Evolutionary conservation across 306 rosid species (phyloP).

Genomic region (Ormosia semicastrata): DNA sequence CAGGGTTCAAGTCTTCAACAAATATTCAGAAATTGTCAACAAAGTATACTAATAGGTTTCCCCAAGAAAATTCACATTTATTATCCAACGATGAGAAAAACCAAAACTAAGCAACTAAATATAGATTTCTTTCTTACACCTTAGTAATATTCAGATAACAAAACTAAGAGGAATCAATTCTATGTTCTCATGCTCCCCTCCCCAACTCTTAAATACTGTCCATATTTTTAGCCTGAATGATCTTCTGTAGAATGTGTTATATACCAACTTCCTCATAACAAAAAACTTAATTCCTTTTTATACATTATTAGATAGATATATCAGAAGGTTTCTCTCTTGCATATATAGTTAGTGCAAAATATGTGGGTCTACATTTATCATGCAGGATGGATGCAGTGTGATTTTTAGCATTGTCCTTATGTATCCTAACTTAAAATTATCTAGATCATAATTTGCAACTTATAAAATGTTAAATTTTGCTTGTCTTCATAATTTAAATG

Average conservation of each 20-base stretch:
- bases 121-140: not conserved
- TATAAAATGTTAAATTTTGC: not conserved
- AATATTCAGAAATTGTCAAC: not conserved
- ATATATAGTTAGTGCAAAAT: not conserved
- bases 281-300: not conserved
- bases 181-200: not conserved
- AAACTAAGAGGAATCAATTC: not conserved
- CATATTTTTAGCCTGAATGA: not conserved
- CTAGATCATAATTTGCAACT: not conserved
- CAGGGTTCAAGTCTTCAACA: not conserved
- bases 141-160: too few relatives aligned
- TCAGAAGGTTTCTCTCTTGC: not conserved
- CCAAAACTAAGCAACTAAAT: not conserved
- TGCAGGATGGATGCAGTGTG: not conserved
- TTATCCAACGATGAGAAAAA: not conserved
- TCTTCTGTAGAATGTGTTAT: constrained; percentile 1
- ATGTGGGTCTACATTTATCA: not conserved
- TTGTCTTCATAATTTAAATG: not conserved
- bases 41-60: not conserved
- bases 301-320: not conserved
- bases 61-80: not conserved
- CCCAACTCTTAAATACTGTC: not conserved
- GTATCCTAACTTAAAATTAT: not conserved
- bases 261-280: not conserved
- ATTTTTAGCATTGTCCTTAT: not conserved